Conservation (phyloP, 306 rosid species). For the Gastrolobium villosum region DNA sequence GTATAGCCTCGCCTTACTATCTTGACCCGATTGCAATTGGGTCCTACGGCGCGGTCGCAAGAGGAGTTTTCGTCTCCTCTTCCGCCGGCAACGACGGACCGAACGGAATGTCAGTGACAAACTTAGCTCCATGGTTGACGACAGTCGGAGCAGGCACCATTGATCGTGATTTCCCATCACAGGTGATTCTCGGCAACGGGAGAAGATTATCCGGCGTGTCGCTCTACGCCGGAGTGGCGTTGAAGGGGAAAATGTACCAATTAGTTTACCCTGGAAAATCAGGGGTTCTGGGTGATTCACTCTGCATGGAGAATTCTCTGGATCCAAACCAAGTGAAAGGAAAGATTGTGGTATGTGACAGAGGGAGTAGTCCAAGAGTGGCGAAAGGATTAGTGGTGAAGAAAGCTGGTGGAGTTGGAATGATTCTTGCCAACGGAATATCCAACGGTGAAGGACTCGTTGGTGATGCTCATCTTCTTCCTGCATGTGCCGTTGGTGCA, state of each 20-base stretch:
- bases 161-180: slow-evolving; percentile 86
- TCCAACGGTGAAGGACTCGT: slow-evolving; percentile 90
- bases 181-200: slow-evolving; percentile 68
- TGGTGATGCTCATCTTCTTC: slow-evolving; percentile 86
- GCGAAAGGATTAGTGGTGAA: slow-evolving; percentile 85
- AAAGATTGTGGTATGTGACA: slow-evolving; percentile 82
- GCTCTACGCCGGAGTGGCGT: slow-evolving; percentile 71
- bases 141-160: slow-evolving; percentile 95
- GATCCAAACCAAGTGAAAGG: slow-evolving; percentile 74
- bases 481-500: slow-evolving; percentile 83
- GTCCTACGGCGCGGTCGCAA: slow-evolving; percentile 79
- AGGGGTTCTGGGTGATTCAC: slow-evolving; percentile 69
- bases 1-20: slow-evolving; percentile 77
- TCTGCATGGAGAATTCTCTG: slow-evolving; percentile 86
- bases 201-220: slow-evolving; percentile 76
- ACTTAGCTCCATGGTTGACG: slow-evolving; percentile 85
- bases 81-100: slow-evolving; percentile 94
- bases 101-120: slow-evolving; percentile 81
- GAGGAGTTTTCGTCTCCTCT: slow-evolving; percentile 80
- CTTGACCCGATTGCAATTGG: slow-evolving; percentile 94
- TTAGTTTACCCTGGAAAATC: slow-evolving; percentile 85
- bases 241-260: slow-evolving; percentile 71
- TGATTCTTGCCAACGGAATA: slow-evolving; percentile 82
- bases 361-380: slow-evolving; percentile 87
- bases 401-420: slow-evolving; percentile 91